Evolutionary conservation across 345 rosid species (phyloP).

Genomic region (Raphanus raphanistrum): DNA sequence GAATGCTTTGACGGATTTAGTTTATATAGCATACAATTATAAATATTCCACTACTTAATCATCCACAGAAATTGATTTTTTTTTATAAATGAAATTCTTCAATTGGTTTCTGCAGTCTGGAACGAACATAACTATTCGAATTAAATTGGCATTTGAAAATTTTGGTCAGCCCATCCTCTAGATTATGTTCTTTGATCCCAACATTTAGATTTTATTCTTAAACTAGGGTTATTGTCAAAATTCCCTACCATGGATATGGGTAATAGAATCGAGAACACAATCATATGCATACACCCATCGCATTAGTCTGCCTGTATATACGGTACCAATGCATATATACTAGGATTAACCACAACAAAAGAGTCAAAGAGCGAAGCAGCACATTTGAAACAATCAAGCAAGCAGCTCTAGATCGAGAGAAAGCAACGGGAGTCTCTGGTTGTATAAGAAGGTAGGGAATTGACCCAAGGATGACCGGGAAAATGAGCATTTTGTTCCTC

Average conservation of each 20-base stretch:
- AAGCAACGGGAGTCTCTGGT: neutral
- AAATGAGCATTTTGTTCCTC: no score
- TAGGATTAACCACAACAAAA: slow-evolving; percentile 23
- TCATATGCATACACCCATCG: neutral
- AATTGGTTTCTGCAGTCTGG: neutral
- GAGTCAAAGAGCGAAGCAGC: neutral
- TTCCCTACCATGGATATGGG: slow-evolving; percentile 22
- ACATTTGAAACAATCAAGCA: neutral
- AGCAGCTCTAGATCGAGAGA: slow-evolving; percentile 3
- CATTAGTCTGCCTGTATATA: slow-evolving; percentile 20
- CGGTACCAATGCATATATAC: neutral
- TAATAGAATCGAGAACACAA: slow-evolving; percentile 4
- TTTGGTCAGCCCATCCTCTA: slow-evolving; percentile 25
- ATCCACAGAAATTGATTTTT: neutral
- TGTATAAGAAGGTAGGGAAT: slow-evolving; percentile 29
- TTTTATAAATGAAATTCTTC: neutral
- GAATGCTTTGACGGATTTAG: neutral
- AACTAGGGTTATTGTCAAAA: slow-evolving; percentile 33
- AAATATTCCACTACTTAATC: neutral
- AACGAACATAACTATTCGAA: slow-evolving; percentile 8
- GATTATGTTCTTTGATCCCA: slow-evolving; percentile 27
- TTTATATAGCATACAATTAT: neutral
- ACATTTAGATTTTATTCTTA: slow-evolving; percentile 11
- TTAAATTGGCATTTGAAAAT: neutral
- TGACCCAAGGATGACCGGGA: slow-evolving; percentile 48